These are phyloP conservation scores for Penicillium sp. DNA, from an alignment of 2,329 filamentous ascomycete genomes.

Conservation along the genomic window DNA sequence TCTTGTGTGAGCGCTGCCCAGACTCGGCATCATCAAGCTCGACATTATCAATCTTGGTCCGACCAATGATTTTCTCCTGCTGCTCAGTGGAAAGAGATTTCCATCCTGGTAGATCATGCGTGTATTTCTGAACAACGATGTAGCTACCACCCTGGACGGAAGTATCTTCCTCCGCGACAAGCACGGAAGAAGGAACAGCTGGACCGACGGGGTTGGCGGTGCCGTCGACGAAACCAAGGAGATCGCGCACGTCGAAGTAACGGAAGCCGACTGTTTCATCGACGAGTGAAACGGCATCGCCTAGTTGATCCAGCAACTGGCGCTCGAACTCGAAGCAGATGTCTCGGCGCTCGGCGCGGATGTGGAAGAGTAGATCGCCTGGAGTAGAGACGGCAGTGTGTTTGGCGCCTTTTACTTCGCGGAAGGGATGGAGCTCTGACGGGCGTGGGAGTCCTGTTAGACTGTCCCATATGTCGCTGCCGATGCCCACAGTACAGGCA, in stretches of 20 bases:
- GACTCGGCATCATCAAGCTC: constrained; percentile 51
- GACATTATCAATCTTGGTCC: constrained; percentile 55
- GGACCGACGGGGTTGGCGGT: constrained; percentile 55
- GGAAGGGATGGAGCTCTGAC: constrained; percentile 51
- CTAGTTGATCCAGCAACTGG: constrained; percentile 50
- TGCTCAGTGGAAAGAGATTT: constrained; percentile 45
- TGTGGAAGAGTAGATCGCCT: constrained; percentile 57
- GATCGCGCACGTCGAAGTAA: constrained; percentile 57
- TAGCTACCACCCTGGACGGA: constrained; percentile 50
- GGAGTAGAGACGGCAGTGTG: constrained; percentile 55
- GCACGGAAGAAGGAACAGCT: constrained; percentile 41
- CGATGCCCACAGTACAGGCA: constrained; percentile 54
- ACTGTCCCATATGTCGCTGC: constrained; percentile 50
- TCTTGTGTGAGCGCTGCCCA: constrained; percentile 53
- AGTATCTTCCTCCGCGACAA: constrained; percentile 45
- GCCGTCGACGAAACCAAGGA: constrained; percentile 58
- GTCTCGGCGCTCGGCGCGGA: constrained; percentile 54
- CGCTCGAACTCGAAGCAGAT: constrained; percentile 57
- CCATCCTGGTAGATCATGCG: constrained; percentile 52
- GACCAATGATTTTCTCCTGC: constrained; percentile 55
- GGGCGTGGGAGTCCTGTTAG: constrained; percentile 47
- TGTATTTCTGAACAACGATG: constrained; percentile 57
- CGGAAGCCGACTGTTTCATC: constrained; percentile 56
- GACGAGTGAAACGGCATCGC: constrained; percentile 45
- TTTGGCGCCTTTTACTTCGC: constrained; percentile 43